phyloP scores from a whole-genome alignment of 345 rosid species.

The Zanthoxylum bungeanum region DNA sequence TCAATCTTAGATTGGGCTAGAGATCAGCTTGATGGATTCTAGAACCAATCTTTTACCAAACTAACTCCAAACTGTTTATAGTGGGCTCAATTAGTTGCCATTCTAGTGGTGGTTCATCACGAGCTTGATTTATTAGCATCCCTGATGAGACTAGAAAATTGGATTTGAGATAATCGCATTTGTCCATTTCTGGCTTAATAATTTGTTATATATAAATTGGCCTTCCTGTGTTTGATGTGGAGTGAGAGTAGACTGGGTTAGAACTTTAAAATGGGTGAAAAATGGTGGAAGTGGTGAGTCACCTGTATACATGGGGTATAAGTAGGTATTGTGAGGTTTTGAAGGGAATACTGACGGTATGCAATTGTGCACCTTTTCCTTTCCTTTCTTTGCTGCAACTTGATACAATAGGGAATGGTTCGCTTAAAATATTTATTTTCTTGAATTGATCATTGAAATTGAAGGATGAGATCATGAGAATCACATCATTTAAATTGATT shows the following conservation, averaged over 20 bases:
- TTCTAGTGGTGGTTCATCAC: not conserved
- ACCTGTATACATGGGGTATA: not conserved
- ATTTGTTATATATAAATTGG: not conserved
- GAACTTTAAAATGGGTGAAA: not conserved
- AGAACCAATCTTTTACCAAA: not conserved
- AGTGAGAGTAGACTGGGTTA: not conserved
- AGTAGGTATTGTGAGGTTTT: not conserved
- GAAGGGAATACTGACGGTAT: not conserved
- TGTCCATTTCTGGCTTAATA: not conserved
- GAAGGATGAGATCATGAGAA: not conserved
- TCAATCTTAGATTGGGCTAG: not conserved
- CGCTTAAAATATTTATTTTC: not conserved
- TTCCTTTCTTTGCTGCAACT: not conserved
- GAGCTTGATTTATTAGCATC: not conserved
- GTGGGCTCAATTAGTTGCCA: not conserved
- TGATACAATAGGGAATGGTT: not conserved
- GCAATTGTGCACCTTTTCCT: not conserved
- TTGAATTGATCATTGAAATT: not conserved
- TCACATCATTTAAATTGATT: not conserved
- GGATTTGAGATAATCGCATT: not conserved
- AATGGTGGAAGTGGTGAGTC: not conserved
- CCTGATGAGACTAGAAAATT: not conserved
- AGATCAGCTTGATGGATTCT: not conserved
- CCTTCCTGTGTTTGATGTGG: not conserved
- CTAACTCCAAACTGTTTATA: not conserved